phyloP scores from a whole-genome alignment of 495 filamentous ascomycete genomes.

The Penicillium bialowiezense region DNA sequence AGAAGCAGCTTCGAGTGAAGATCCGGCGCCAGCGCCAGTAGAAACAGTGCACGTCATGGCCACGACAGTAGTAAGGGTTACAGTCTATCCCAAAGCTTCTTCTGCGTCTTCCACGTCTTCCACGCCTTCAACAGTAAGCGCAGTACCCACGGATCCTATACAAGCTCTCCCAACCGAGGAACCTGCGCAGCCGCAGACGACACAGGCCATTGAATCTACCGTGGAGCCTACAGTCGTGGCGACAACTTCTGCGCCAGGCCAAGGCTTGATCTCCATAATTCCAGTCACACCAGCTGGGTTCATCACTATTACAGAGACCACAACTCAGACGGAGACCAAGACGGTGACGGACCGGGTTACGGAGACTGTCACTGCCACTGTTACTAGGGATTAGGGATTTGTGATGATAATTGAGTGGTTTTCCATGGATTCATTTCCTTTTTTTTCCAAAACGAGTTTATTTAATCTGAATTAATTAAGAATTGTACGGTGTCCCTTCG shows the following conservation, averaged over 20 bases:
- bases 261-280: slow-evolving; percentile 7
- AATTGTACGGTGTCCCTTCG: too few relatives aligned
- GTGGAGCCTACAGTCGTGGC: not conserved
- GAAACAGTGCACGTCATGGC: not conserved
- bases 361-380: slow-evolving; percentile 17
- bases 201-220: not conserved
- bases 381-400: not conserved
- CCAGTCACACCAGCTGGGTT: slow-evolving; percentile 10
- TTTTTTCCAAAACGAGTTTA: too few relatives aligned
- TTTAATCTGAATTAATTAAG: too few relatives aligned
- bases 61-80: not conserved
- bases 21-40: not conserved
- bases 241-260: not conserved
- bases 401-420: too few relatives aligned
- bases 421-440: too few relatives aligned
- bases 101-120: too few relatives aligned
- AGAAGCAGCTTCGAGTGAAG: not conserved
- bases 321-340: slow-evolving; percentile 11
- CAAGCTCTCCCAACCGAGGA: not conserved
- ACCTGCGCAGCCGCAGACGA: too few relatives aligned
- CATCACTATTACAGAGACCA: slow-evolving; percentile 9
- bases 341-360: slow-evolving; percentile 11
- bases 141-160: not conserved
- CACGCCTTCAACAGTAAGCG: not conserved
- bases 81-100: not conserved